Percentiles rank a stretch among this genome's conserved stretches.
Conservation (phyloP, 164 flowering plant genomes). For the Sextonia rubra region DNA sequence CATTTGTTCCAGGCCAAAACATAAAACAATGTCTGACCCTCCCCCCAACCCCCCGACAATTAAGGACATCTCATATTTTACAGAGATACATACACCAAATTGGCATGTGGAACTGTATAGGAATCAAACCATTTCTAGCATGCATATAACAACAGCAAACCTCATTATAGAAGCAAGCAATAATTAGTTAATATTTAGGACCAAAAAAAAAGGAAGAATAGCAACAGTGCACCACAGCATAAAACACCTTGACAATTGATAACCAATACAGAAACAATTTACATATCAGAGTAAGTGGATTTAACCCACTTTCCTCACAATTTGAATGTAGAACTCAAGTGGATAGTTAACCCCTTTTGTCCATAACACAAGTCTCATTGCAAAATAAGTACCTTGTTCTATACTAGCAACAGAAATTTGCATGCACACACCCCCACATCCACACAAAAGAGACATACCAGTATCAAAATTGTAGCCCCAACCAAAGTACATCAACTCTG, state of each 20-base stretch:
- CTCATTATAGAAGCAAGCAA: not conserved
- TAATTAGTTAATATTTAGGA: too few species aligned
- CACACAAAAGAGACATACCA: too few species aligned
- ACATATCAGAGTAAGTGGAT: not conserved
- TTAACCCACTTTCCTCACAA: not conserved
- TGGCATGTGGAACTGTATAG: not conserved
- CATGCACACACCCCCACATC: too few species aligned
- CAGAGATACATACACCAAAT: not conserved
- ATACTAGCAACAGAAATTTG: too few species aligned
- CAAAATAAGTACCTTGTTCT: too few species aligned
- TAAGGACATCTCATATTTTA: not conserved
- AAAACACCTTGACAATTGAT: too few species aligned
- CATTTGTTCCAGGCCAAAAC: not conserved
- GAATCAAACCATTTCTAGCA: not conserved
- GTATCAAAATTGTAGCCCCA: too few species aligned
- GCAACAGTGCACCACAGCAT: not conserved
- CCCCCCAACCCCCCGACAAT: too few species aligned
- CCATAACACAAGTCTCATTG: too few species aligned
- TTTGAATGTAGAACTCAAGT: not conserved
- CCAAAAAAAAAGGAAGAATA: not conserved
- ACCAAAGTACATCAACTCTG: too few species aligned
- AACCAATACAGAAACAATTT: too few species aligned
- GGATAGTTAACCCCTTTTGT: too few species aligned
- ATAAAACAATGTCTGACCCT: not conserved
- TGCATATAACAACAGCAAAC: not conserved